A percentile compares a stretch with the other conserved stretches of the same genome.
phyloP scores from a whole-genome alignment of 139 green algal genomes.

The Auxenochlorella pyrenoidosa region DNA sequence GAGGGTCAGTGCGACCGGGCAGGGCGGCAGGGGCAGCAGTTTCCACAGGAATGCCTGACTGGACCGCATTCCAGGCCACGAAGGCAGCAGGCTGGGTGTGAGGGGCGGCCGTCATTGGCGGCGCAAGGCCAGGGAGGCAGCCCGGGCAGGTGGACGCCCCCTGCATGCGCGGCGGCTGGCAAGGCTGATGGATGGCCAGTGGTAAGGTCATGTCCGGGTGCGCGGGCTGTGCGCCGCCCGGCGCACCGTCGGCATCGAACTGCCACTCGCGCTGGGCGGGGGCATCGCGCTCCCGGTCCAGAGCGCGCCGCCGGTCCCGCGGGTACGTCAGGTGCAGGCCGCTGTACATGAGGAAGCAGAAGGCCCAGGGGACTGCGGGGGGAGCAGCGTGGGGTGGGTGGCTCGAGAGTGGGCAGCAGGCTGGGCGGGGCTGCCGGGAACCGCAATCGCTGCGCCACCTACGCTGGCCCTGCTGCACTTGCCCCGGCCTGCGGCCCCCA shows the following conservation, averaged over 20 bases:
- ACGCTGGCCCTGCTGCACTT: not conserved
- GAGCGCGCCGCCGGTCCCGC: conserved; percentile 36
- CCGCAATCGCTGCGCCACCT: no score
- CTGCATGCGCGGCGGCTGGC: not conserved
- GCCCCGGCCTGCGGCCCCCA: not conserved
- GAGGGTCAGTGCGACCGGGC: not conserved
- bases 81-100: no score
- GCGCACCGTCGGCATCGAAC: conserved; percentile 1
- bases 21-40: no score
- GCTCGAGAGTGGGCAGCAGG: not conserved
- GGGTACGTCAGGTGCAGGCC: conserved; percentile 64
- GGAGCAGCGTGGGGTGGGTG: not conserved
- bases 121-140: no score
- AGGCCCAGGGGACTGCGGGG: conserved; percentile 44
- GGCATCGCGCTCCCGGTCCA: conserved; percentile 14
- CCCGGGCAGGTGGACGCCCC: no score
- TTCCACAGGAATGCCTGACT: no score
- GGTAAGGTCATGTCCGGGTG: no score
- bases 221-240: not conserved
- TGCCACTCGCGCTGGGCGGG: not conserved
- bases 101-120: no score
- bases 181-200: not conserved
- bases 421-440: no score
- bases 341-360: conserved; percentile 63
- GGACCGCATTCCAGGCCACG: no score